Evolutionary conservation across 768 basidiomycete species (phyloP), one percentile per base, ranked within the genome.

Genomic region (Lactarius tabidus): DNA sequence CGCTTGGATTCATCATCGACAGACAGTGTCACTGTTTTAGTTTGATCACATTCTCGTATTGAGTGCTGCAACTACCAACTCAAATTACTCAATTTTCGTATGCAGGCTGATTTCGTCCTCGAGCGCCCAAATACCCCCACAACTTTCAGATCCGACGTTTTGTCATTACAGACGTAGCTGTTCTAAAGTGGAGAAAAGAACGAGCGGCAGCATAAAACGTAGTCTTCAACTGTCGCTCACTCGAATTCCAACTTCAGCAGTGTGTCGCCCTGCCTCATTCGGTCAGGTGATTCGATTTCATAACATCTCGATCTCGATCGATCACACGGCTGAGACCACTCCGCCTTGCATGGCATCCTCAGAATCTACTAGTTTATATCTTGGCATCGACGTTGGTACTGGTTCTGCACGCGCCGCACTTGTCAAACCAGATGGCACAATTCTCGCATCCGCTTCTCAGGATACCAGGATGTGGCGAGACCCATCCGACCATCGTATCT

Each of bases 361-460:
- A 73, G 78, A 60, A 74, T 31, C 39, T 33, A 33, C 33, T 8
- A 33, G 70, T 63, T 85, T 84, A 74, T 91, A 88, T 74, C 81
- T 92, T 66, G 89, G 90, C 55, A 78, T 91, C 64, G 89, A 91
- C 74, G 91, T 96, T 36, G 97, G 97, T 17, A 98, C 97, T 1
- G 95, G 95, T 64, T 98, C 95, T 26, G 94, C 88, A 8, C 85
- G 97, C 60, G 94, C 94, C 0, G 88, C 85, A 28, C 84, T 99
- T 36, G 85, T 95, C 67, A 83, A 85, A 61, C 71, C 77, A 23
- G 80, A 82, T 52, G 94, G 95, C 45, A 81, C 79, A 36, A 81
- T 94, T 63, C 77, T 88, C 59, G 90, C 93, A 6, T 91, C 94
- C 39, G 85, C 87, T 69, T 89, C 89, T 59, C 85, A 91, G 72